Evolutionary conservation across 805 yeast species (phyloP).

Genomic region (Danielia reshetovae): DNA sequence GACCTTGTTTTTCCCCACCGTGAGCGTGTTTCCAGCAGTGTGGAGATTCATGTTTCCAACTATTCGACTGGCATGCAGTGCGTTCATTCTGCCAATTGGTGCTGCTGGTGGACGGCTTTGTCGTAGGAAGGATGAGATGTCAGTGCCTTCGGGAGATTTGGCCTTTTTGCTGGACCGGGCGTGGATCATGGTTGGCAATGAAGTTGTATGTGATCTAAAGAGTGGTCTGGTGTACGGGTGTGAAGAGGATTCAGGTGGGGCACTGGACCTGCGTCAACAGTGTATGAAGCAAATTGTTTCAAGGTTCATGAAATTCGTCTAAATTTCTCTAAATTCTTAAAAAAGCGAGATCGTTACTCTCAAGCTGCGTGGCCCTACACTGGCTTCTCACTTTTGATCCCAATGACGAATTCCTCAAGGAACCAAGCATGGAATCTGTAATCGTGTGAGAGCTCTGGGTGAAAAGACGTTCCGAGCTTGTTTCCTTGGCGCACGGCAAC

Average conservation of each 20-base stretch:
- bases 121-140: constrained; percentile 14
- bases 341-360: no score
- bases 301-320: no score
- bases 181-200: no score
- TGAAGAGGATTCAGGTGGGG: neutral
- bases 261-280: no score
- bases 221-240: neutral
- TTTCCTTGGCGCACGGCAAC: constrained; percentile 74
- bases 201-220: neutral
- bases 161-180: constrained; percentile 5
- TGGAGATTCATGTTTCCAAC: constrained; percentile 13
- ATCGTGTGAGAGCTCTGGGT: constrained; percentile 67
- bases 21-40: constrained; percentile 14
- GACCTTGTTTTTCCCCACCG: constrained; percentile 11
- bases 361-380: no score
- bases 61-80: constrained; percentile 7
- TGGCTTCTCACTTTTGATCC: no score
- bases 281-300: no score
- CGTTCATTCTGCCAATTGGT: constrained; percentile 4
- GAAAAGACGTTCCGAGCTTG: constrained; percentile 71
- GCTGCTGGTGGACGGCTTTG: constrained; percentile 3
- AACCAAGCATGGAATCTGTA: constrained; percentile 68
- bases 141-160: constrained; percentile 3
- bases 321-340: no score
- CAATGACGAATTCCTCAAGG: constrained; percentile 51